Evolutionary conservation across 1,284 basidiomycete species (phyloP), one percentile per base, ranked within the genome.

Genomic region (Wallemia mellicola): DNA sequence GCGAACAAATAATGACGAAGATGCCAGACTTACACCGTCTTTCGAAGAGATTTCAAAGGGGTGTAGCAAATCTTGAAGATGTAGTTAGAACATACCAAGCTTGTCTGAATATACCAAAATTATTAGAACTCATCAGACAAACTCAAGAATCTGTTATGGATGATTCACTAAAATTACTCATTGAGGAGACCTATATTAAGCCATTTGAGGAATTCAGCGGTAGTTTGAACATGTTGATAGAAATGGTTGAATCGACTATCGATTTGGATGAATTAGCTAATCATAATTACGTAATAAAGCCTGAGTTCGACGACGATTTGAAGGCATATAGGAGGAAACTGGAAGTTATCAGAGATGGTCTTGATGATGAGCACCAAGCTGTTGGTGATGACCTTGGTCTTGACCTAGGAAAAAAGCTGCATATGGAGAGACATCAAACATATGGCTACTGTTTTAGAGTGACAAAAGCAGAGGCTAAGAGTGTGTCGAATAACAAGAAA

Each of bases 81-180:
- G 88, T 98, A 2, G 88, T 98, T 5, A 80, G 91, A 11, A 83
- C 94, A 0, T 98, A 95, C 69, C 92, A 99, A 68, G 86, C 88
- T 2, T 58, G 58, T 3, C 24, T 30, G 19, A 65, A 91, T 79
- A 72, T 96, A 25, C 81, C 86, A 1, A 81, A 80, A 15, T 72
- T 96, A 63, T 76, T 86, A 54, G 75, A 79, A 60, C 69, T 74
- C 1, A 64, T 73, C 7, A 63, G 64, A 27, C 64, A 11, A 15
- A n/a, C 14, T 5, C 9, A 57, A 26, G 58, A 61, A 30, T 32
- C 48, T 24, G 38, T 24, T 2, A n/a, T 48, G 19, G 38, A 32
- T 5, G 60, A 62, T 9, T 73, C 74, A 15, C 71, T 75, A 60
- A 72, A 73, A 59, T 68, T 69, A 1, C 73, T 91, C 1, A 70